These are phyloP conservation scores for Austroboletus eburneus DNA, from an alignment of 768 basidiomycete species.

Conservation along the genomic window DNA sequence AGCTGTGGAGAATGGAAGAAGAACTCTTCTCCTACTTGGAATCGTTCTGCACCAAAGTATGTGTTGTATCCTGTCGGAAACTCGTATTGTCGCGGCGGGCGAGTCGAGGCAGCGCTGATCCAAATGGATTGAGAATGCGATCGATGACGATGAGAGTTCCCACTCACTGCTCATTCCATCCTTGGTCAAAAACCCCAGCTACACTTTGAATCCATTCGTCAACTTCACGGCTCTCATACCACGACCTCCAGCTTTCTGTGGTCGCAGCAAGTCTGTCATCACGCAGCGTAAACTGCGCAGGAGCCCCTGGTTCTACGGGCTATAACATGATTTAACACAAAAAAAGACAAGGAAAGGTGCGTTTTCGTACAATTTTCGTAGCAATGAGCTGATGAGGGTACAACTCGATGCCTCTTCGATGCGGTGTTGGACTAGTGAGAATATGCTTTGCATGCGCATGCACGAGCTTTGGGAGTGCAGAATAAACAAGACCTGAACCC, in stretches of 20 bases:
- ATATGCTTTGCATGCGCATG: constrained; percentile 73
- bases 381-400: constrained; percentile 86
- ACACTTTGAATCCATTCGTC: constrained; percentile 94
- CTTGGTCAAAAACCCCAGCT: constrained; percentile 78
- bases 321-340: constrained; percentile 29
- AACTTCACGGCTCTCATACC: constrained; percentile 78
- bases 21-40: constrained; percentile 81
- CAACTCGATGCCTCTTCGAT: constrained; percentile 61
- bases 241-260: constrained; percentile 75
- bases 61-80: constrained; percentile 92
- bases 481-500: constrained; percentile 66
- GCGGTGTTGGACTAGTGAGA: constrained; percentile 45
- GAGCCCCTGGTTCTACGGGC: constrained; percentile 68
- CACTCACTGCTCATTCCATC: constrained; percentile 84
- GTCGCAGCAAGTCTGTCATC: constrained; percentile 70
- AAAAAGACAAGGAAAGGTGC: not conserved
- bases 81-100: constrained; percentile 74
- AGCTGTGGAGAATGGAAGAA: constrained; percentile 69
- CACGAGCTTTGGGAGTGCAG: constrained; percentile 74
- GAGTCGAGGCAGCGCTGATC: constrained; percentile 53
- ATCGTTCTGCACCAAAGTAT: constrained; percentile 79
- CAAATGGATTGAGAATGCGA: not conserved
- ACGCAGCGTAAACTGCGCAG: constrained; percentile 66
- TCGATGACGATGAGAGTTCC: not conserved
- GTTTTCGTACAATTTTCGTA: constrained; percentile 58